Evolutionary conservation across 805 yeast species (phyloP).

Genomic region (Metschnikowia gruessii): DNA sequence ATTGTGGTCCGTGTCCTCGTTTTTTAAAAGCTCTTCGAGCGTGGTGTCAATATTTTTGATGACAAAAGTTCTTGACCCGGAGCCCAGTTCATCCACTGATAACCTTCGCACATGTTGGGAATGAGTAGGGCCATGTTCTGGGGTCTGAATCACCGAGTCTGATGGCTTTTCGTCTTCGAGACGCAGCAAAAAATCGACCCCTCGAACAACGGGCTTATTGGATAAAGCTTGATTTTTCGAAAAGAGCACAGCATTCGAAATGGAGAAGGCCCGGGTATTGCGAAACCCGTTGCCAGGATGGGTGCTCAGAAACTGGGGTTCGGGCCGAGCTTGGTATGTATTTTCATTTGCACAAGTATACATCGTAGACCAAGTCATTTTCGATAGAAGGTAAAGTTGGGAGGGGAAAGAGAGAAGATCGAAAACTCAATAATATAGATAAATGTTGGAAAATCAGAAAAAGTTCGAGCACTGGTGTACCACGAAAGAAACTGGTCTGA

Average conservation of each 20-base stretch:
- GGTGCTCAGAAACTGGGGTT: neutral
- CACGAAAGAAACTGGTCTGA: no score
- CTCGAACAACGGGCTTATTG: neutral
- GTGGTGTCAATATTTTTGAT: slow-evolving; percentile 76
- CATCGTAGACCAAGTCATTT: neutral
- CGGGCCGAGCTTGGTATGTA: neutral
- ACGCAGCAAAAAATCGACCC: neutral
- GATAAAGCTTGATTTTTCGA: no score
- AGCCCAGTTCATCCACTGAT: slow-evolving; percentile 6
- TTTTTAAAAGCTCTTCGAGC: slow-evolving; percentile 59
- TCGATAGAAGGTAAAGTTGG: neutral
- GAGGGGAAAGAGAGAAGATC: no score
- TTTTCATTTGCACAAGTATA: neutral
- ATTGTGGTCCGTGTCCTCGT: slow-evolving; percentile 83
- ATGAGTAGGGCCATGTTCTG: neutral
- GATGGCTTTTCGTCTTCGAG: neutral
- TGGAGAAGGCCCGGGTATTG: neutral
- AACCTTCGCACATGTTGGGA: slow-evolving; percentile 4
- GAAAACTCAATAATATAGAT: neutral
- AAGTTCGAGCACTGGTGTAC: no score
- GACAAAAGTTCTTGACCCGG: slow-evolving; percentile 51
- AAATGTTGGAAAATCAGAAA: no score
- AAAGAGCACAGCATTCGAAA: neutral
- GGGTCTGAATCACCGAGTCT: neutral
- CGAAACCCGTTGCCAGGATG: slow-evolving; percentile 2